Percentiles rank a stretch among this genome's conserved stretches.
Conservation (phyloP, 2,329 filamentous ascomycete genomes). For the Coniochaeta sp. region DNA sequence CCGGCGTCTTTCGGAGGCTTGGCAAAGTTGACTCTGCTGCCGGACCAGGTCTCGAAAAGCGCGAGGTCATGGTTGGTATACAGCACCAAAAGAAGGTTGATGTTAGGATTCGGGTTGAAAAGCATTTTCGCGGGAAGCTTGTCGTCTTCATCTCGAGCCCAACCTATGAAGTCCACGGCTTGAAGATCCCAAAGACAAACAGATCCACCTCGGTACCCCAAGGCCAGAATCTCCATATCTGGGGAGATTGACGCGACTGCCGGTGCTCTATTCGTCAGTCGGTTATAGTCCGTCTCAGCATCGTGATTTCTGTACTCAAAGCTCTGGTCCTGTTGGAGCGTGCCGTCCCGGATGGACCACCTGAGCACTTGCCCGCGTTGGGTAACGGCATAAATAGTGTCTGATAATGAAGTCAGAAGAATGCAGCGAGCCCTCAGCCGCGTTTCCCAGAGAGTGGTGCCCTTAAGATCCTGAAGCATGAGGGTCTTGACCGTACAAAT, state of each 20-base stretch:
- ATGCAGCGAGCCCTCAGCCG: slow-evolving; percentile 9
- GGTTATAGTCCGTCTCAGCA: slow-evolving; percentile 1
- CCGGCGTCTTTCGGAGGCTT: slow-evolving; percentile 3
- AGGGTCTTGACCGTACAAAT: slow-evolving; percentile 7
- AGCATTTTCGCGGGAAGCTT: slow-evolving; percentile 8
- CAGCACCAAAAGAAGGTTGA: slow-evolving; percentile 12
- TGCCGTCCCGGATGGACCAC: slow-evolving; percentile 11
- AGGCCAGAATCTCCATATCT: slow-evolving; percentile 12
- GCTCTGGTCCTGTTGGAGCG: slow-evolving; percentile 8
- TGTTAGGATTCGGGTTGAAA: slow-evolving; percentile 14
- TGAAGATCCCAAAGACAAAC: slow-evolving; percentile 14
- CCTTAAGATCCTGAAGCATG: slow-evolving; percentile 8
- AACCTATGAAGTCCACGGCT: slow-evolving; percentile 11
- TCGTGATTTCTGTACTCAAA: slow-evolving; percentile 7
- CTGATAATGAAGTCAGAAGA: slow-evolving; percentile 2
- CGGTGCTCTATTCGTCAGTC: slow-evolving; percentile 5
- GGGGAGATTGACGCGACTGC: slow-evolving; percentile 10
- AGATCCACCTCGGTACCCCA: slow-evolving; percentile 11
- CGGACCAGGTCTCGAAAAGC: slow-evolving; percentile 13
- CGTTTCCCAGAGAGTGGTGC: slow-evolving; percentile 8
- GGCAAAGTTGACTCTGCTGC: slow-evolving; percentile 5
- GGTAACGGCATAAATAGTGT: slow-evolving; percentile 5
- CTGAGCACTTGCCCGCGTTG: slow-evolving; percentile 9
- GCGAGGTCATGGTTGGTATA: slow-evolving; percentile 11
- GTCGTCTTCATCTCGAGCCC: slow-evolving; percentile 11